Conservation (phyloP, 2,329 filamentous ascomycete genomes). For the Ploettnerulaceae sp. region DNA sequence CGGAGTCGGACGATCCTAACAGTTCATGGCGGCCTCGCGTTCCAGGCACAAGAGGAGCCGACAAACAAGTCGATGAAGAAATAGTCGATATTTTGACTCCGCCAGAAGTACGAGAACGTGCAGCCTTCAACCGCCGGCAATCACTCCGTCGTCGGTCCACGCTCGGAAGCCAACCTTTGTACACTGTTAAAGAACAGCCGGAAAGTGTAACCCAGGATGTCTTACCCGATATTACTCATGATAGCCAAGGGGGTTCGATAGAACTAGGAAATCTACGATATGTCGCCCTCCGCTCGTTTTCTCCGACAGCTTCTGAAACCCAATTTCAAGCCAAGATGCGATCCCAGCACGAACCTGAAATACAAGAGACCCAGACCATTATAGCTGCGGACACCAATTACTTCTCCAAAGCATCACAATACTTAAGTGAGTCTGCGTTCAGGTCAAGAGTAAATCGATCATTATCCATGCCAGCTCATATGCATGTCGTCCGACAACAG, state of each 20-base stretch:
- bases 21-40: constrained; percentile 16
- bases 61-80: constrained; percentile 23
- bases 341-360: not conserved
- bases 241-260: constrained; percentile 8
- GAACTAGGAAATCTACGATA: constrained; percentile 6
- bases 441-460: not conserved
- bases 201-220: not conserved
- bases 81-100: constrained; percentile 17
- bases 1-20: not conserved
- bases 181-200: not conserved
- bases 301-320: constrained; percentile 8
- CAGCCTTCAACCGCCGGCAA: not conserved
- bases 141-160: constrained; percentile 1
- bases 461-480: not conserved
- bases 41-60: constrained; percentile 10
- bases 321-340: constrained; percentile 8
- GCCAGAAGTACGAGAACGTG: not conserved
- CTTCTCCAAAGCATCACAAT: constrained; percentile 12
- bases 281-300: not conserved
- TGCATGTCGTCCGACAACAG: not conserved
- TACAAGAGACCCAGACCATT: constrained; percentile 1
- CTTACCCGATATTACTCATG: not conserved
- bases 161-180: constrained; percentile 6
- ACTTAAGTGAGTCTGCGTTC: not conserved
- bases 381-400: constrained; percentile 8